Conservation (phyloP, 768 basidiomycete species). For the Calocybe indica region DNA sequence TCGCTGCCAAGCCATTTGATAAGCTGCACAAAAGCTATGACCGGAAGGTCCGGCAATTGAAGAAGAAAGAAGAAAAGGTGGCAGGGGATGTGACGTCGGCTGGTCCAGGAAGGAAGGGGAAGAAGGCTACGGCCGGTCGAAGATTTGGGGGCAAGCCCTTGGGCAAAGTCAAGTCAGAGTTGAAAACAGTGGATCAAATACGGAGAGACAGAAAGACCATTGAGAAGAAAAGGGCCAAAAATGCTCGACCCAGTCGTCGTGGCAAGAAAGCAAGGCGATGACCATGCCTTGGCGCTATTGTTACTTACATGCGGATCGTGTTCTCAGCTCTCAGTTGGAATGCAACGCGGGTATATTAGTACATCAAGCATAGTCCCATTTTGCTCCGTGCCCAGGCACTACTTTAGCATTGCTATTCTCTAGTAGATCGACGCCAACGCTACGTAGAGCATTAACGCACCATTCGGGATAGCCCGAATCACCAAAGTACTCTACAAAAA, state of each 20-base stretch:
- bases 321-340: too few species aligned
- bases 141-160: conserved; percentile 56
- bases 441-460: conserved; percentile 80
- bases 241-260: conserved; percentile 60
- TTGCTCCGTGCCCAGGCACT: conserved; percentile 57
- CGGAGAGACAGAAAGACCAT: conserved; percentile 61
- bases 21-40: conserved; percentile 69
- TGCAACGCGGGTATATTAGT: too few species aligned
- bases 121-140: conserved; percentile 27
- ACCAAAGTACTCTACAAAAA: conserved; percentile 77
- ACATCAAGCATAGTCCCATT: conserved; percentile 65
- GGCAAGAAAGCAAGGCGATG: conserved; percentile 38
- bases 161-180: conserved; percentile 69
- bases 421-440: conserved; percentile 80
- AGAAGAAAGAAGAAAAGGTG: conserved; percentile 44
- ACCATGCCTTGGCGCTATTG: conserved; percentile 11
- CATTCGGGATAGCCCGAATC: conserved; percentile 79
- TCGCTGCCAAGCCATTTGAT: conserved; percentile 70
- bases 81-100: conserved; percentile 16
- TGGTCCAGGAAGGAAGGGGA: conserved; percentile 12
- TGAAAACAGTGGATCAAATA: conserved; percentile 86
- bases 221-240: conserved; percentile 71
- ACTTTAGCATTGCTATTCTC: conserved; percentile 46
- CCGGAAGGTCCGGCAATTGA: conserved; percentile 57
- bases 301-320: background rate